A percentile compares a stretch with the other conserved stretches of the same genome.
Conservation (phyloP, 805 yeast species). For the Myxozyma lipomycoides region DNA sequence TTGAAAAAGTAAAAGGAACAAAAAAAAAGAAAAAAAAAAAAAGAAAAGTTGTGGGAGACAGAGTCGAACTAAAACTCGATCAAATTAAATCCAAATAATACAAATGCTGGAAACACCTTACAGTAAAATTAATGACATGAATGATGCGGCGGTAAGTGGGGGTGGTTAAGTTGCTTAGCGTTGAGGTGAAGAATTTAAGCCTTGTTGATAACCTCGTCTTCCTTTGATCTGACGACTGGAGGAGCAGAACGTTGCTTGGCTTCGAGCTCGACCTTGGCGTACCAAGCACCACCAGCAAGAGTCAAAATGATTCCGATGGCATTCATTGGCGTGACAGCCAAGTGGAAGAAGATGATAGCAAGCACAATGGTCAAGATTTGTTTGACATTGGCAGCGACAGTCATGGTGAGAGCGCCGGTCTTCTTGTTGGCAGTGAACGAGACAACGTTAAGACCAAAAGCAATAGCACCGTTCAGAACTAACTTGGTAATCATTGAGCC, state of each 20-base stretch:
- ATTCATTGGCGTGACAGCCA: slow-evolving; percentile 32
- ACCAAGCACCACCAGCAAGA: slow-evolving; percentile 34
- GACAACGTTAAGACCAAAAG: slow-evolving; percentile 32
- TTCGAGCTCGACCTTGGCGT: slow-evolving; percentile 30
- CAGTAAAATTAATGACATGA: no score
- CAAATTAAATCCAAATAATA: no score
- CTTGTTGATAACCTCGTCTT: slow-evolving; percentile 11
- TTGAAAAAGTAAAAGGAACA: neutral
- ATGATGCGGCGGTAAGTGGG: no score
- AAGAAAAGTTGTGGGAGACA: no score
- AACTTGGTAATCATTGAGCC: slow-evolving; percentile 28
- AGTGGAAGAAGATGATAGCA: slow-evolving; percentile 33
- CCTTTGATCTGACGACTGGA: slow-evolving; percentile 15
- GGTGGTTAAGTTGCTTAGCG: no score
- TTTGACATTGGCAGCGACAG: slow-evolving; percentile 34
- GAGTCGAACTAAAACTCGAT: no score
- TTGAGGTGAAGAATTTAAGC: slow-evolving; percentile 6
- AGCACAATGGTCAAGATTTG: slow-evolving; percentile 33
- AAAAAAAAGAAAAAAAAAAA: neutral
- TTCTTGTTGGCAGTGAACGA: slow-evolving; percentile 35
- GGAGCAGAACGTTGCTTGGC: slow-evolving; percentile 15
- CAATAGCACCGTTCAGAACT: slow-evolving; percentile 31
- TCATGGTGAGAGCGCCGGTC: slow-evolving; percentile 34
- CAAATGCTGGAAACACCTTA: no score
- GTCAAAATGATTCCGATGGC: slow-evolving; percentile 32